Evolutionary conservation across 345 rosid genomes (phyloP).

Genomic region (Bruguiera sexangula): DNA sequence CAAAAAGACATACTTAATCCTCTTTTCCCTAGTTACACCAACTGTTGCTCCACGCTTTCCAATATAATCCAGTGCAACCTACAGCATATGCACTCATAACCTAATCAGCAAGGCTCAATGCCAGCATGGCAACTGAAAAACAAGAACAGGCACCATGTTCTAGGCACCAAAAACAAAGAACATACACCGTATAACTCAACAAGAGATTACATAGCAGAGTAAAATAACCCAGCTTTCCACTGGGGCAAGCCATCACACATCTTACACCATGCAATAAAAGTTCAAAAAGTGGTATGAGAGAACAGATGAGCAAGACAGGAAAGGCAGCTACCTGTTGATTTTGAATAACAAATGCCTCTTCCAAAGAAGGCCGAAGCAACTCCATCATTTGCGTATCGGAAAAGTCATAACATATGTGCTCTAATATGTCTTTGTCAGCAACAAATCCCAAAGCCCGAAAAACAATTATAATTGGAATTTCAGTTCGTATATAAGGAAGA

Average conservation of each 20-base stretch:
- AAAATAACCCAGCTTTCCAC: not conserved
- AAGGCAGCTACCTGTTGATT: slow-evolving; percentile 66
- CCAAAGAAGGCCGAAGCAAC: slow-evolving; percentile 90
- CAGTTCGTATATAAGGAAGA: slow-evolving; percentile 93
- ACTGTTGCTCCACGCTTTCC: slow-evolving; percentile 97
- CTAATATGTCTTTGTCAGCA: slow-evolving; percentile 91
- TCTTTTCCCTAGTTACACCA: slow-evolving; percentile 91
- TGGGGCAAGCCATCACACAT: not conserved
- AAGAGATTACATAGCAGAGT: not conserved
- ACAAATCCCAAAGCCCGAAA: slow-evolving; percentile 97
- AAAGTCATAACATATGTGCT: slow-evolving; percentile 91
- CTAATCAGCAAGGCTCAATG: slow-evolving; percentile 5
- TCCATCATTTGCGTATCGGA: slow-evolving; percentile 96
- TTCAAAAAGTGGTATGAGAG: no score
- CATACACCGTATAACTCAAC: not conserved
- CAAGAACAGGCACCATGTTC: not conserved
- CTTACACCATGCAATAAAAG: not conserved
- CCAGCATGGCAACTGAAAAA: not conserved
- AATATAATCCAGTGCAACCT: slow-evolving; percentile 97
- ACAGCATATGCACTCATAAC: slow-evolving; percentile 13
- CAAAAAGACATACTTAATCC: slow-evolving; percentile 72
- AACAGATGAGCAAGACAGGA: not conserved
- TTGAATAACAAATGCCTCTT: slow-evolving; percentile 98
- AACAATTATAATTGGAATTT: slow-evolving; percentile 95
- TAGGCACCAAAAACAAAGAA: slow-evolving; percentile 1